Percentiles rank a stretch among this genome's conserved stretches.
Conservation (phyloP, 768 basidiomycete species). For the Tulasnella sp. region DNA sequence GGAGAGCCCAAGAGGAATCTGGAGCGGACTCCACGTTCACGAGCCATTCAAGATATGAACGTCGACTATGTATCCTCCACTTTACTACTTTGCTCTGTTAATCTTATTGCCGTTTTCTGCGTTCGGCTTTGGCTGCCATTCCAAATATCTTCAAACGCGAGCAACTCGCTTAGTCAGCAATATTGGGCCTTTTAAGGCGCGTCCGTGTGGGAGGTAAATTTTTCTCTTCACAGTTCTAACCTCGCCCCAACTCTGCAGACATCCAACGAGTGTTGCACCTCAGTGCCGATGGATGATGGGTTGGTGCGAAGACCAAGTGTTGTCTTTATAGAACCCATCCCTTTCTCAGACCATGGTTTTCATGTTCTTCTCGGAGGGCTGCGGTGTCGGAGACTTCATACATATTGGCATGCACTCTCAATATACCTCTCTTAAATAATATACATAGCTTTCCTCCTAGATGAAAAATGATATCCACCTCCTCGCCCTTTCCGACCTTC, state of each 20-base stretch:
- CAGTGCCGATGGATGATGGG: conserved; percentile 1
- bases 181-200: not conserved
- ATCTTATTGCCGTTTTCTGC: conserved; percentile 5
- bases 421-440: not conserved
- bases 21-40: conserved; percentile 82
- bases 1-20: conserved; percentile 80
- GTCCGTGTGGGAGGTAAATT: not conserved
- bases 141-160: not conserved
- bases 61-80: not conserved
- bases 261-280: not conserved
- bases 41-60: conserved; percentile 52
- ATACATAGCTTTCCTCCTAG: not conserved
- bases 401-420: not conserved
- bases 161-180: not conserved
- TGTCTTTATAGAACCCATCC: conserved; percentile 2
- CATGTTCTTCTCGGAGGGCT: not conserved
- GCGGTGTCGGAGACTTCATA: conserved; percentile 15
- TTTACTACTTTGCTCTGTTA: not conserved
- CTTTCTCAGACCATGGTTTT: conserved; percentile 7
- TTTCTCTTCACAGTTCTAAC: conserved; percentile 6
- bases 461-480: not conserved
- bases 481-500: not conserved
- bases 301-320: conserved; percentile 5
- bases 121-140: not conserved
- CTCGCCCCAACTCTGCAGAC: not conserved